phyloP scores from a whole-genome alignment of 345 rosid species.

The Aethionema arabicum region DNA sequence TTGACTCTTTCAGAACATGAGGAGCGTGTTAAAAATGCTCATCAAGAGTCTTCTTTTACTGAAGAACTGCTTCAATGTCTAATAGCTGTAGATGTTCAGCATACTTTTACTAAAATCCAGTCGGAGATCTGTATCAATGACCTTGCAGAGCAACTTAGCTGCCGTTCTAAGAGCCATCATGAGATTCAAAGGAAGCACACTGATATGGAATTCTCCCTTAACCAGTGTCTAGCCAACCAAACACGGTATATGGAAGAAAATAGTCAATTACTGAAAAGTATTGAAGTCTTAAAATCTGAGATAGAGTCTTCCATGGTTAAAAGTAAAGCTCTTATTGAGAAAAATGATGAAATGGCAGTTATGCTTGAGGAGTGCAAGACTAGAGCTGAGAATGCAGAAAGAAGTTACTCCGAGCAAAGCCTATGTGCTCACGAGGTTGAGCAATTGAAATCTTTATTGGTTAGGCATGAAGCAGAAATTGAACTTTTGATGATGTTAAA shows the following conservation, averaged over 20 bases:
- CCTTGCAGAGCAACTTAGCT: conserved; percentile 47
- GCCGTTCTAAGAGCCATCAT: conserved; percentile 40
- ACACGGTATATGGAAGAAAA: conserved; percentile 55
- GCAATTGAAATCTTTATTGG: conserved; percentile 49
- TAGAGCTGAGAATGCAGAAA: conserved; percentile 41
- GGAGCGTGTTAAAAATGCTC: conserved; percentile 26
- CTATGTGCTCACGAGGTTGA: conserved; percentile 50
- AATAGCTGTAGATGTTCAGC: conserved; percentile 56
- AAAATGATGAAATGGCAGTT: conserved; percentile 37
- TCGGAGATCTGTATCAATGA: conserved; percentile 48
- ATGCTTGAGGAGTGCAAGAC: conserved; percentile 45
- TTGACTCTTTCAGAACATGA: not conserved
- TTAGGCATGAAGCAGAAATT: conserved; percentile 51
- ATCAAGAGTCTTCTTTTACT: conserved; percentile 27
- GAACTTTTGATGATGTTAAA: conserved; percentile 53
- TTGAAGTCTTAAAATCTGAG: conserved; percentile 51
- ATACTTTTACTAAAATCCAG: conserved; percentile 51
- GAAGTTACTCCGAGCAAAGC: conserved; percentile 36
- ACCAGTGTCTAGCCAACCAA: conserved; percentile 54
- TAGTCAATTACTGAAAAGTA: conserved; percentile 43
- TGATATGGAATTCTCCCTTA: conserved; percentile 50
- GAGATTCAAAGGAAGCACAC: conserved; percentile 57
- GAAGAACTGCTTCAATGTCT: conserved; percentile 47
- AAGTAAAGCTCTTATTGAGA: conserved; percentile 43
- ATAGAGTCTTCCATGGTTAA: conserved; percentile 48